These are phyloP conservation scores for Yamadazyma insecticola DNA, from an alignment of 805 yeast genomes.

Conservation along the genomic window DNA sequence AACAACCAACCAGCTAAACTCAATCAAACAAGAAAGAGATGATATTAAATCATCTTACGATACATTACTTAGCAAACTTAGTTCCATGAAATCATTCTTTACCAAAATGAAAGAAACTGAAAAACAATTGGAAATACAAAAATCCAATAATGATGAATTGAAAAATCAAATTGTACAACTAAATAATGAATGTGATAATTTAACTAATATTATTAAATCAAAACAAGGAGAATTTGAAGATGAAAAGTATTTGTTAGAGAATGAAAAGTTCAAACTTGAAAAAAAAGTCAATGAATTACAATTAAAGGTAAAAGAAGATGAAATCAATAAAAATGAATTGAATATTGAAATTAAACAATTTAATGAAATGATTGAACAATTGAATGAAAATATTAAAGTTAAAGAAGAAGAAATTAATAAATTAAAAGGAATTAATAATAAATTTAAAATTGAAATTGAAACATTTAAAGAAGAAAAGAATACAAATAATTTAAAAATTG, in stretches of 20 bases:
- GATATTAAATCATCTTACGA: slow-evolving; percentile 58
- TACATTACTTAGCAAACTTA: slow-evolving; percentile 53
- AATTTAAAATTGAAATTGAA: neutral
- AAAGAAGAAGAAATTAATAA: slow-evolving; percentile 19
- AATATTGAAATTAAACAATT: slow-evolving; percentile 38
- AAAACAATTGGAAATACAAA: slow-evolving; percentile 52
- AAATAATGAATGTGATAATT: slow-evolving; percentile 51
- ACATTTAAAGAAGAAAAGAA: neutral
- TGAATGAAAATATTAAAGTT: slow-evolving; percentile 35
- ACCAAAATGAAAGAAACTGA: slow-evolving; percentile 69
- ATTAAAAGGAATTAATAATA: slow-evolving; percentile 3
- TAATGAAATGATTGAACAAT: slow-evolving; percentile 38
- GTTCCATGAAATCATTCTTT: slow-evolving; percentile 72
- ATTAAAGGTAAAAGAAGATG: slow-evolving; percentile 38
- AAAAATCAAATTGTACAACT: slow-evolving; percentile 34
- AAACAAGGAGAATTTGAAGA: slow-evolving; percentile 33
- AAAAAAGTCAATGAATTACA: slow-evolving; percentile 38
- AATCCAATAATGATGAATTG: slow-evolving; percentile 34
- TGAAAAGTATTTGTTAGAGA: slow-evolving; percentile 37
- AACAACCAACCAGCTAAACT: slow-evolving; percentile 1
- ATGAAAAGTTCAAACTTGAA: slow-evolving; percentile 31
- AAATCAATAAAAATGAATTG: slow-evolving; percentile 33
- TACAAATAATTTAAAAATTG: slow-evolving; percentile 2
- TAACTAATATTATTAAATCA: slow-evolving; percentile 33
- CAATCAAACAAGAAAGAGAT: slow-evolving; percentile 48